Percentiles rank a stretch among this genome's conserved stretches.
Evolutionary conservation across 225 moss, liverwort and hornwort genomes (phyloP).

Genomic region (Anthoceros angustus): DNA sequence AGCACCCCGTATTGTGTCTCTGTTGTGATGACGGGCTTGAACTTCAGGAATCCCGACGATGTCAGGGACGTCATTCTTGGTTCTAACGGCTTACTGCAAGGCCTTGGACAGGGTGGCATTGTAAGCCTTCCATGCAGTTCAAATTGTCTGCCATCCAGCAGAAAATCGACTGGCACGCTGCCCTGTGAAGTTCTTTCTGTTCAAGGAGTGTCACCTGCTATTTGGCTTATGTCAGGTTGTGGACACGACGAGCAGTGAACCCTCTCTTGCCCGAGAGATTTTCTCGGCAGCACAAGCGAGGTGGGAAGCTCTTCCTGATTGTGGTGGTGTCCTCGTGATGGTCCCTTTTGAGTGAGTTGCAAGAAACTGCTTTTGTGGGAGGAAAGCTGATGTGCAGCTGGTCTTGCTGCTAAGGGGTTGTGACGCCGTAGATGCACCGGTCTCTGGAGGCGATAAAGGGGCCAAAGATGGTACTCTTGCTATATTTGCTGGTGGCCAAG

Average conservation of each 20-base stretch:
- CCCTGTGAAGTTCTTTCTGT: too few species aligned
- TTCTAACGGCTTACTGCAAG: background rate
- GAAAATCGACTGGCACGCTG: too few species aligned
- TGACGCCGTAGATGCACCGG: slow-evolving; percentile 9
- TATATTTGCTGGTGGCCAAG: slow-evolving; percentile 7
- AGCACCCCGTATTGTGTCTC: background rate
- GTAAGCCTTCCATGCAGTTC: background rate
- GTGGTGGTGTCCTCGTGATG: background rate
- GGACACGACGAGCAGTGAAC: slow-evolving; percentile 10
- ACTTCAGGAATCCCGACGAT: background rate
- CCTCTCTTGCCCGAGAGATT: slow-evolving; percentile 11
- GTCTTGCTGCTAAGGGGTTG: background rate
- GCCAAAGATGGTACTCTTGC: slow-evolving; percentile 6
- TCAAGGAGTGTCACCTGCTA: too few species aligned
- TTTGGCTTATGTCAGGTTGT: background rate
- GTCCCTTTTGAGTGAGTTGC: background rate
- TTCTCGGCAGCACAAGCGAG: background rate
- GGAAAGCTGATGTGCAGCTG: too few species aligned
- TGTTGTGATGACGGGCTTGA: background rate
- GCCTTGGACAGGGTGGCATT: slow-evolving; percentile 1
- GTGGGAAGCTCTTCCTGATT: background rate
- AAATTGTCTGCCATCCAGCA: background rate
- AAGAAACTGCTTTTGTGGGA: background rate
- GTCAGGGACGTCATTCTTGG: slow-evolving; percentile 6
- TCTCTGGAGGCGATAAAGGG: slow-evolving; percentile 8